phyloP scores from a whole-genome alignment of 495 filamentous ascomycete genomes.

The Penicillium simplicissimum region DNA sequence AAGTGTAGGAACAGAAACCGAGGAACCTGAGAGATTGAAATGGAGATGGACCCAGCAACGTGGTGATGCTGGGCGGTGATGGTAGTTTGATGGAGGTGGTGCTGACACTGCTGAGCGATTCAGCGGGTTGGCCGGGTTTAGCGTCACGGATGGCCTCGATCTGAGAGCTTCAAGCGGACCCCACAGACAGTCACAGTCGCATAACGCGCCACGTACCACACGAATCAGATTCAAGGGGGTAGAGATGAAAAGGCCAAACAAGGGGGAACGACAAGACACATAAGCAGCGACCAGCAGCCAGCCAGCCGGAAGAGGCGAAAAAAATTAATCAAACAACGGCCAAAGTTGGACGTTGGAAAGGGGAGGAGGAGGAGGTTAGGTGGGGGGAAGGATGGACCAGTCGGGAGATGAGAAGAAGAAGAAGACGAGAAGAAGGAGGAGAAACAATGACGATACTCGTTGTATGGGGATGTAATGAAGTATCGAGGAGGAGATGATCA shows the following conservation, averaged over 20 bases:
- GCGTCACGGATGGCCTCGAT: neutral
- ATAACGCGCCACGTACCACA: constrained; percentile 38
- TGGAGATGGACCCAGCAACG: neutral
- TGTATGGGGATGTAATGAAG: neutral
- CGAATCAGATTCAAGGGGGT: constrained; percentile 12
- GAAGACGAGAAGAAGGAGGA: constrained; percentile 8
- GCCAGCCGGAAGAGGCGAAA: neutral
- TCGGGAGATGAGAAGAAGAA: constrained; percentile 9
- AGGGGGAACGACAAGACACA: constrained; percentile 4
- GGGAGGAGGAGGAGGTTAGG: constrained; percentile 6
- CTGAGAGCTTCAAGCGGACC: neutral
- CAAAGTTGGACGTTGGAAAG: neutral
- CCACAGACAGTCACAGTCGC: constrained; percentile 24
- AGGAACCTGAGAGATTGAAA: neutral
- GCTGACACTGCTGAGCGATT: neutral
- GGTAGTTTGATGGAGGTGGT: neutral
- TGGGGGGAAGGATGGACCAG: constrained; percentile 4
- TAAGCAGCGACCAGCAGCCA: neutral
- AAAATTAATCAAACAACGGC: neutral
- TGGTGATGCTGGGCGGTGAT: neutral
- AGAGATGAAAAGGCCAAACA: constrained; percentile 5
- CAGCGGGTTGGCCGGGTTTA: neutral
- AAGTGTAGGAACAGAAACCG: constrained; percentile 1
- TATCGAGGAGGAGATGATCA: neutral
- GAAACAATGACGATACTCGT: neutral